Base-by-base conservation (phyloP, 1,284 basidiomycete genomes). In the Leccinum subspadiceum region DNA sequence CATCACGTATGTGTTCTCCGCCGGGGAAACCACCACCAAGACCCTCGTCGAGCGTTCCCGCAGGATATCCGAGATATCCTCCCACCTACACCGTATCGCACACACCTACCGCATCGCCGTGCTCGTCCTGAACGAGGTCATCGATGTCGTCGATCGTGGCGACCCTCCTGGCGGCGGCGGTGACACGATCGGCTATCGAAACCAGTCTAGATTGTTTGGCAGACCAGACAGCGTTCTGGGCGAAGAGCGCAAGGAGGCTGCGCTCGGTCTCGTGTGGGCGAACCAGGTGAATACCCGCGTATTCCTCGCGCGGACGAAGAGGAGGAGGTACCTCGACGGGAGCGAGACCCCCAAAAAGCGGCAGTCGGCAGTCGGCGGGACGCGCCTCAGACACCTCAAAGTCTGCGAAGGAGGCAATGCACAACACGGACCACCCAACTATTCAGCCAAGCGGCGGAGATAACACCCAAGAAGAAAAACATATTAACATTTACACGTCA, bases 221-320 rank as follows among this genome's bases (percentile, higher is more conserved):
- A 82, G 87, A 37, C 83, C 82, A 7, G 80, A 86, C 60, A 82
- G 77, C 59, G 67, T 83, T 37, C 77, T 81, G 48, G 79, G 81
- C 48, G 85, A 89, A 68, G 75, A 78, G 59, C 75, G 72, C 58
- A 93, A 94, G 69, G 90, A 94, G 74, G 93, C 91, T 0, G 84
- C 84, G 41, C 76, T 98, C 2, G 95, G 95, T 0, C 84, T 96
- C 54, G 87, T 87, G 2, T 98, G 95, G 95, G 89, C 93, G 8
- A 96, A 96, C 72, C 89, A 92, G 63, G 79, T 97, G 61, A 95
- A 95, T 64, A 81, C 81, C 3, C 82, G 95, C 10, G 81, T 97
- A 58, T 88, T 96, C 82, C 79, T 96, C 53, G 84, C 82, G 52
- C 82, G 92, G 15, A 95, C 94, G 0, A 83, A 84, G 5, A 79